A percentile compares a stretch with the other conserved stretches of the same genome.
phyloP scores from a whole-genome alignment of 768 basidiomycete species.

The Leccinum variicolor region DNA sequence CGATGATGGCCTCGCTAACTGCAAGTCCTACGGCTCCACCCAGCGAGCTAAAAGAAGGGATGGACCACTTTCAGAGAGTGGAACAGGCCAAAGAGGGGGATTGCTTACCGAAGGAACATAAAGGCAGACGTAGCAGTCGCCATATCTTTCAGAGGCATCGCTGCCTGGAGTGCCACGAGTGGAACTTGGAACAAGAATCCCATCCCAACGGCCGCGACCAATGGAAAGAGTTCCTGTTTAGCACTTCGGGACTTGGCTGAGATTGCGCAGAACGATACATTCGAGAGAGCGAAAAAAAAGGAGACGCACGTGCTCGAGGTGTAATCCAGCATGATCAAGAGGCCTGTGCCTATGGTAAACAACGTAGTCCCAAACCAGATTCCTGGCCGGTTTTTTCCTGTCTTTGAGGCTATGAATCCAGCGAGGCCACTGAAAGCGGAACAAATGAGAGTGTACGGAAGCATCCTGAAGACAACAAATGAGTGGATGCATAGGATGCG shows the following conservation, averaged over 20 bases:
- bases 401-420: slow-evolving; percentile 57
- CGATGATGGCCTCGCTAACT: slow-evolving; percentile 65
- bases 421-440: slow-evolving; percentile 50
- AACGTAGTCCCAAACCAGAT: slow-evolving; percentile 63
- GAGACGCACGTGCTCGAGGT: slow-evolving; percentile 45
- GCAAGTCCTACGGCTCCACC: slow-evolving; percentile 75
- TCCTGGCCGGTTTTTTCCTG: slow-evolving; percentile 53
- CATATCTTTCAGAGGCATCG: slow-evolving; percentile 86
- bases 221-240: slow-evolving; percentile 57
- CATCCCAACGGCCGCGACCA: slow-evolving; percentile 62
- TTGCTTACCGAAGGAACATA: slow-evolving; percentile 57
- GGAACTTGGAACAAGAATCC: slow-evolving; percentile 67
- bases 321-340: slow-evolving; percentile 67
- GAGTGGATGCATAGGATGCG: not conserved
- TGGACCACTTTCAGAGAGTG: not conserved
- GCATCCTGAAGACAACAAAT: slow-evolving; percentile 45
- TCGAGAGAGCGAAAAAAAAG: not conserved
- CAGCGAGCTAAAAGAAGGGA: slow-evolving; percentile 42
- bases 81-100: not conserved
- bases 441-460: slow-evolving; percentile 64
- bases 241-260: slow-evolving; percentile 40
- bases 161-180: slow-evolving; percentile 75
- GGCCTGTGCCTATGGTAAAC: slow-evolving; percentile 62
- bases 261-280: not conserved
- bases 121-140: slow-evolving; percentile 75